Conservation (phyloP, 140 eudicot species). For the Bidens hawaiensis region DNA sequence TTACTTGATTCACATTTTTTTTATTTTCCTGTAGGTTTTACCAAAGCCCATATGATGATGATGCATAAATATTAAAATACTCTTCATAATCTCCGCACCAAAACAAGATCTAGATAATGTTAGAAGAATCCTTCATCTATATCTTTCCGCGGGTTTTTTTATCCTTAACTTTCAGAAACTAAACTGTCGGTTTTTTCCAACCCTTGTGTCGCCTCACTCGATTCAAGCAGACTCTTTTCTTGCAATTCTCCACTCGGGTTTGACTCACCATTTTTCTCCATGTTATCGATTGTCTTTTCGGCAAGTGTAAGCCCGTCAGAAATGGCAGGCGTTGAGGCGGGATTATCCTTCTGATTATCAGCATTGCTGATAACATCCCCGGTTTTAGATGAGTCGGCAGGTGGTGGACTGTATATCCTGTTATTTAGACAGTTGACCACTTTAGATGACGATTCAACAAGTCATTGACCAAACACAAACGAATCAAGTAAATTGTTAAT, state of each 20-base stretch:
- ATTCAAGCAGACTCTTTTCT: slow-evolving; percentile 10
- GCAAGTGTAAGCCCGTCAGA: background rate
- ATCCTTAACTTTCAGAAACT: background rate
- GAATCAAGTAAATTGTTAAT: too few relatives aligned
- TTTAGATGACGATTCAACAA: too few relatives aligned
- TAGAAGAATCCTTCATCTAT: background rate
- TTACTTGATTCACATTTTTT: too few relatives aligned
- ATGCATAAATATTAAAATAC: background rate
- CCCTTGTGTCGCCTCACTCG: slow-evolving; percentile 9
- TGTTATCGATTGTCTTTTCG: background rate
- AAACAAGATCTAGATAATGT: slow-evolving; percentile 1
- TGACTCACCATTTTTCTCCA: slow-evolving; percentile 10
- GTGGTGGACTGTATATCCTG: slow-evolving; percentile 30
- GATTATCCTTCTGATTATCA: slow-evolving; percentile 8
- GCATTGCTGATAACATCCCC: background rate
- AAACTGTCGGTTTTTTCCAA: slow-evolving; percentile 8
- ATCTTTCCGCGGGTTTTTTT: background rate
- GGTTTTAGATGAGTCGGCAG: slow-evolving; percentile 22
- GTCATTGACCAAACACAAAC: too few relatives aligned
- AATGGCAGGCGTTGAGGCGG: background rate
- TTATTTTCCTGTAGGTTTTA: too few relatives aligned
- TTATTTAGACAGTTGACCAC: too few relatives aligned
- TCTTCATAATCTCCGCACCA: background rate
- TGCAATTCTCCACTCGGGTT: slow-evolving; percentile 3
- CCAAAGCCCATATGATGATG: too few relatives aligned